Base-by-base conservation (phyloP, 2,329 filamentous ascomycete genomes). In the Exophiala sp. region DNA sequence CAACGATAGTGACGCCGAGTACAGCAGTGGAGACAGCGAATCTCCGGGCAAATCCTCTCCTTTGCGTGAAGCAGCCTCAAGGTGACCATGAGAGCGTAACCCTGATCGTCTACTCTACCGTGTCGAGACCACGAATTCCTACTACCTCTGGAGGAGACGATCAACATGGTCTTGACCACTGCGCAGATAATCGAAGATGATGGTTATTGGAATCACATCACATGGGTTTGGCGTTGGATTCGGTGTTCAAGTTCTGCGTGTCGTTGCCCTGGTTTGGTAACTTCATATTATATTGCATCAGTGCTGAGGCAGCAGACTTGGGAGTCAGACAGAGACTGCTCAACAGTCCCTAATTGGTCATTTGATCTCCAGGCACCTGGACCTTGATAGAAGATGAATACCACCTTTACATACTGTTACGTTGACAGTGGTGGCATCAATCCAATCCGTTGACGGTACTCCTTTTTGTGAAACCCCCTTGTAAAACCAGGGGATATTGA, bases 1-100 rank as follows among this genome's bases (percentile, higher is more conserved):
- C 16, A 35, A 9, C 16, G 42, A 45, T 21, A 24, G 29, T 23
- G 53, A 52, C 16, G 35, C 43, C 10, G 51, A 57, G 27, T 48
- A 57, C 29, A 57, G 53, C 53, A 48, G 48, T 24, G 55, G 55
- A 40, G 55, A 57, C 34, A 57, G 55, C 38, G 55, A 57, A 34
- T 46, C 24, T 9, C 49, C 48, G n/a, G 45, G 32, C 2, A 37
- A 40, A 14, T 55, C 46, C 2, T 46, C 55, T 9, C 52, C 43
- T 16, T n/a, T 29, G 14, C 19, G 43, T 9, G 46, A 43, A 22
- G 22, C 39, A 21, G 42, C 37, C 4, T 27, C 38, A 23, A 40
- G 46, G 44, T 48, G 44, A 49, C 18, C 34, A 18, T 18, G 34
- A 19, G 34, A 11, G 3, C 19, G 14, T 9, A 8, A 34, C 14